A percentile compares a stretch with the other conserved stretches of the same genome.
phyloP scores from a whole-genome alignment of 1,139 yeast species.

The Yamadazyma jaroonii region DNA sequence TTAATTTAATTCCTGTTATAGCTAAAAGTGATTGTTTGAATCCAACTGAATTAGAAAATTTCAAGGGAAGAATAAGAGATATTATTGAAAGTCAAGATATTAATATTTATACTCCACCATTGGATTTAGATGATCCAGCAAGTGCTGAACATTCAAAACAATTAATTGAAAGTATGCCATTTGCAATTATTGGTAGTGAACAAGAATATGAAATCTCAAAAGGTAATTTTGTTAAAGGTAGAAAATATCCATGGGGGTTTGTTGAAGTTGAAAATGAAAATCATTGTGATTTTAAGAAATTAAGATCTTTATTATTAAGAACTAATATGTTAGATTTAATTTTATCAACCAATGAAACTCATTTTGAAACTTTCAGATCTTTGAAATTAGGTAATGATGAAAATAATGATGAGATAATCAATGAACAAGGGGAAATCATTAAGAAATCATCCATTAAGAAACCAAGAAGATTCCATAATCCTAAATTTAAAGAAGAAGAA shows the following conservation, averaged over 20 bases:
- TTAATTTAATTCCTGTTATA: constrained; percentile 90
- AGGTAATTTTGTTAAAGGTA: constrained; percentile 79
- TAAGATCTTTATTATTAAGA: constrained; percentile 83
- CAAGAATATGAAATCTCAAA: constrained; percentile 75
- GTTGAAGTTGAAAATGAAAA: constrained; percentile 96
- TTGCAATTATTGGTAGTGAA: constrained; percentile 89
- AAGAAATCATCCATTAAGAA: constrained; percentile 38
- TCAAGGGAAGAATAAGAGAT: constrained; percentile 85
- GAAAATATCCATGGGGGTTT: constrained; percentile 97
- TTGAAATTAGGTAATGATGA: constrained; percentile 70
- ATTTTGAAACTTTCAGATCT: constrained; percentile 85
- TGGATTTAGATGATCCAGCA: constrained; percentile 69
- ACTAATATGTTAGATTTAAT: constrained; percentile 92
- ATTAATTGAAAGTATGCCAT: constrained; percentile 89
- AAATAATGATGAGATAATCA: constrained; percentile 31
- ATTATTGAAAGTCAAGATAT: constrained; percentile 92
- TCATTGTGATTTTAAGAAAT: constrained; percentile 93
- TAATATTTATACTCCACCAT: constrained; percentile 85
- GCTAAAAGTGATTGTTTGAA: constrained; percentile 94
- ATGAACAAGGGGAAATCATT: constrained; percentile 34
- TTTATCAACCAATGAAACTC: constrained; percentile 84
- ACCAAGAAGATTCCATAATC: constrained; percentile 66
- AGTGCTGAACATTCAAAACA: constrained; percentile 80
- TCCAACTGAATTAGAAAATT: constrained; percentile 73
- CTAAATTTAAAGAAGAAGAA: constrained; percentile 94